Percentiles rank a stretch among this genome's conserved stretches.
Conservation (phyloP, 306 rosid genomes). For the Lathyrus sativus region DNA sequence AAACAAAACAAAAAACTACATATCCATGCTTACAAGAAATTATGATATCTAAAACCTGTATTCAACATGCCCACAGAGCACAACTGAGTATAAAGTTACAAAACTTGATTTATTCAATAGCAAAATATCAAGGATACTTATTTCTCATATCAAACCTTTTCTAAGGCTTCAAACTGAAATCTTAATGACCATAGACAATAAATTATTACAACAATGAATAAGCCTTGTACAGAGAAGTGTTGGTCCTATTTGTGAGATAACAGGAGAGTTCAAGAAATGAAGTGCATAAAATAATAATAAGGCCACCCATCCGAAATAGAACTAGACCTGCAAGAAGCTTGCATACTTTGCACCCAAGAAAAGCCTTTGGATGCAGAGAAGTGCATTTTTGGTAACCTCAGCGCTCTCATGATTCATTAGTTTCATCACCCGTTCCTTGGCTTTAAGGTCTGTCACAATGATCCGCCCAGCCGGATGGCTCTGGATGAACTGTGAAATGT, state of each 20-base stretch:
- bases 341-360: constrained; percentile 95
- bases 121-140: constrained; percentile 39
- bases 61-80: constrained; percentile 17
- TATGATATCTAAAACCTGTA: constrained; percentile 17
- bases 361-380: constrained; percentile 96
- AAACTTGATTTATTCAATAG: constrained; percentile 43
- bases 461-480: constrained; percentile 80
- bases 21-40: constrained; percentile 15
- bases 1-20: constrained; percentile 5
- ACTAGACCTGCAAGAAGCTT: constrained; percentile 87
- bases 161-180: constrained; percentile 34
- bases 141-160: constrained; percentile 42
- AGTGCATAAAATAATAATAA: constrained; percentile 3
- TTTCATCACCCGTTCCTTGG: constrained; percentile 95
- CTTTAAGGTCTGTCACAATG: constrained; percentile 90
- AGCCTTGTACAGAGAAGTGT: constrained; percentile 37
- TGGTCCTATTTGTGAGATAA: constrained; percentile 12
- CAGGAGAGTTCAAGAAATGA: constrained; percentile 21
- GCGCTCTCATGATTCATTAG: constrained; percentile 90
- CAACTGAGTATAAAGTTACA: constrained; percentile 38
- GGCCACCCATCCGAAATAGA: constrained; percentile 31
- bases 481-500: constrained; percentile 91
- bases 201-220: constrained; percentile 43
- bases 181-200: constrained; percentile 35
- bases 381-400: constrained; percentile 94